Conservation (phyloP, 1,139 yeast species). For the Pichia sp. region DNA sequence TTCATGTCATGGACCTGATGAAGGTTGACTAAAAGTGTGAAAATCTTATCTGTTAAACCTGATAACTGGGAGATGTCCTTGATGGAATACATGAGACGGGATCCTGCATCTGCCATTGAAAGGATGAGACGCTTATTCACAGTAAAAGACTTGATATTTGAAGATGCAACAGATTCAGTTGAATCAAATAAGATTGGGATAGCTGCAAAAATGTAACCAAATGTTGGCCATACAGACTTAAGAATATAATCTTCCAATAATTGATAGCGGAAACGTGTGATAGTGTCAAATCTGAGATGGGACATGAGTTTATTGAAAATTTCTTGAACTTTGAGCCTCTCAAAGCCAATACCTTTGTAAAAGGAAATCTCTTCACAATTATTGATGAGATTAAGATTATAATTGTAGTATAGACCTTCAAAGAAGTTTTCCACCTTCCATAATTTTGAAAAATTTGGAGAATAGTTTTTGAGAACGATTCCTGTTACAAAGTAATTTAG, state of each 20-base stretch:
- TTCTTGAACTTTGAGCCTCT: conserved; percentile 56
- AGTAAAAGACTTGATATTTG: conserved; percentile 80
- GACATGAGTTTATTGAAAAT: conserved; percentile 49
- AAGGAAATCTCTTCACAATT: conserved; percentile 94
- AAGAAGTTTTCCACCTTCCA: conserved; percentile 67
- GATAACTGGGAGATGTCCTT: conserved; percentile 89
- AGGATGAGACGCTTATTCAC: conserved; percentile 87
- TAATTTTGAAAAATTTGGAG: conserved; percentile 83
- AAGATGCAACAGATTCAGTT: conserved; percentile 24
- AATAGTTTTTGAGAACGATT: conserved; percentile 57
- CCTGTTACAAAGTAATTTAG: conserved; percentile 80
- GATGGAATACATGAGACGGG: conserved; percentile 91
- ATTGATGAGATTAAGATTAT: conserved; percentile 76
- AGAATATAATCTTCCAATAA: conserved; percentile 80
- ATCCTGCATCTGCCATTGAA: conserved; percentile 92
- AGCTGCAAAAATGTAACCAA: conserved; percentile 87
- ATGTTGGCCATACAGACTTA: conserved; percentile 91
- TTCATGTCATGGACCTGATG: conserved; percentile 76
- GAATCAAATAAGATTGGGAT: conserved; percentile 59
- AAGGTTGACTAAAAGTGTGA: conserved; percentile 62
- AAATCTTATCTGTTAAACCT: conserved; percentile 85
- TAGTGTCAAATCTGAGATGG: conserved; percentile 44
- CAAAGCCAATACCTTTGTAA: conserved; percentile 84
- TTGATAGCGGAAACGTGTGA: conserved; percentile 51
- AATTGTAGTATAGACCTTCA: conserved; percentile 86